These are phyloP conservation scores for Heliamphora exappendiculata DNA, from an alignment of 148 eudicot genomes.

Conservation along the genomic window DNA sequence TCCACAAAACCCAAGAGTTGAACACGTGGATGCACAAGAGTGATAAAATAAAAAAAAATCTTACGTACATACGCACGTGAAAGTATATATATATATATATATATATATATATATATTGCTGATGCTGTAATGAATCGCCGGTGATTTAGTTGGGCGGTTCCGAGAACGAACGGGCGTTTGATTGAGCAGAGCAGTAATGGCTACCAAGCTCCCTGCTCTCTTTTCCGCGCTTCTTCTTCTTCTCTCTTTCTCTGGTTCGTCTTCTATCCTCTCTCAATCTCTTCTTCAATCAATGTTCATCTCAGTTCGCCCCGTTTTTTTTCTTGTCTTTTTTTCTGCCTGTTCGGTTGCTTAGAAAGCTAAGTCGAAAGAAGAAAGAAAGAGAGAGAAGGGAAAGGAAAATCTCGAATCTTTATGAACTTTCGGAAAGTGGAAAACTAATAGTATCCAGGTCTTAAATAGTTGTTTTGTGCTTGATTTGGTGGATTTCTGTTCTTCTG, in stretches of 20 bases:
- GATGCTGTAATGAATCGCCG: neutral
- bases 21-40: too few relatives aligned
- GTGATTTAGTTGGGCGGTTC: neutral
- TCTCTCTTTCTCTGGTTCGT: constrained; percentile 21
- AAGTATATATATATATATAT: too few relatives aligned
- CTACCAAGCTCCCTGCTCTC: constrained; percentile 4
- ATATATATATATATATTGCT: neutral
- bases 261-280: neutral
- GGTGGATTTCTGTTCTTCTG: neutral
- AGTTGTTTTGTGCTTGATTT: neutral
- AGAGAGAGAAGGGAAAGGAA: too few relatives aligned
- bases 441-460: neutral
- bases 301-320: neutral
- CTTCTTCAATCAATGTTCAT: neutral
- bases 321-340: neutral
- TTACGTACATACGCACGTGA: too few relatives aligned
- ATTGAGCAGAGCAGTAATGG: constrained; percentile 9
- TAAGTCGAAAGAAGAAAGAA: neutral
- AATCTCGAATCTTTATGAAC: neutral
- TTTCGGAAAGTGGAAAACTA: neutral
- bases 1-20: too few relatives aligned
- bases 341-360: neutral
- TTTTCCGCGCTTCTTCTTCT: constrained; percentile 15
- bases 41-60: too few relatives aligned
- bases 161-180: neutral